These are phyloP conservation scores for Bacterosira constricta DNA, from an alignment of 108 stramenopile genomes.

Conservation along the genomic window DNA sequence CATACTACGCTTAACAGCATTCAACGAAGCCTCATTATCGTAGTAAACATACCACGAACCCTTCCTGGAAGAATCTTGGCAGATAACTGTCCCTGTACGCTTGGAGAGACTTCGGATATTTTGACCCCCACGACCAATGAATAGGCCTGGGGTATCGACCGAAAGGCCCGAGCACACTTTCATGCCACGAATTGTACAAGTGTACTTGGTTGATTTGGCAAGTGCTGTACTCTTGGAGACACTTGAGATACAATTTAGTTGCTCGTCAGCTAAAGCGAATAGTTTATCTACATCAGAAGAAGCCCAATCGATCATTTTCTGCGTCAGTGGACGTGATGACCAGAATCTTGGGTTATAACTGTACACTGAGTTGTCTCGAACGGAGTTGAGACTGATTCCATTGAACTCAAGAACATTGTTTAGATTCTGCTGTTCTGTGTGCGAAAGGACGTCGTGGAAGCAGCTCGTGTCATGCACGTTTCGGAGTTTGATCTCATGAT, in stretches of 20 bases:
- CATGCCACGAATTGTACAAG: constrained; percentile 12
- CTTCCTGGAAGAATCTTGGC: no score
- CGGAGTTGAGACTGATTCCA: constrained; percentile 19
- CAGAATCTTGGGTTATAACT: constrained; percentile 43
- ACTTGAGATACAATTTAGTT: constrained; percentile 13
- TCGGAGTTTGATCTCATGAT: constrained; percentile 33
- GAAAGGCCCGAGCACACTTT: constrained; percentile 12
- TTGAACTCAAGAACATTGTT: constrained; percentile 36
- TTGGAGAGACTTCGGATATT: constrained; percentile 34
- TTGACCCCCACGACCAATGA: constrained; percentile 39
- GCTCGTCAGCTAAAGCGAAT: constrained; percentile 22
- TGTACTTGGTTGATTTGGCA: constrained; percentile 16
- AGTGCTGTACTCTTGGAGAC: constrained; percentile 2
- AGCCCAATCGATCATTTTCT: constrained; percentile 40
- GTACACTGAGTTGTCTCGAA: constrained; percentile 40
- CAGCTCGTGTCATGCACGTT: constrained; percentile 37
- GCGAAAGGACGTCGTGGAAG: background rate
- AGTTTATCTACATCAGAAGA: background rate
- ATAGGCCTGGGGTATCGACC: constrained; percentile 20
- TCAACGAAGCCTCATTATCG: background rate
- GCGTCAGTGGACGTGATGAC: constrained; percentile 31
- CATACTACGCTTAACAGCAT: constrained; percentile 1
- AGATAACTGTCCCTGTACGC: background rate
- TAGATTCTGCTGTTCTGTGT: no score
- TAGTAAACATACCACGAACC: background rate